Base-by-base conservation (phyloP, 1,284 basidiomycete genomes). In the Prillingera fragicola region DNA sequence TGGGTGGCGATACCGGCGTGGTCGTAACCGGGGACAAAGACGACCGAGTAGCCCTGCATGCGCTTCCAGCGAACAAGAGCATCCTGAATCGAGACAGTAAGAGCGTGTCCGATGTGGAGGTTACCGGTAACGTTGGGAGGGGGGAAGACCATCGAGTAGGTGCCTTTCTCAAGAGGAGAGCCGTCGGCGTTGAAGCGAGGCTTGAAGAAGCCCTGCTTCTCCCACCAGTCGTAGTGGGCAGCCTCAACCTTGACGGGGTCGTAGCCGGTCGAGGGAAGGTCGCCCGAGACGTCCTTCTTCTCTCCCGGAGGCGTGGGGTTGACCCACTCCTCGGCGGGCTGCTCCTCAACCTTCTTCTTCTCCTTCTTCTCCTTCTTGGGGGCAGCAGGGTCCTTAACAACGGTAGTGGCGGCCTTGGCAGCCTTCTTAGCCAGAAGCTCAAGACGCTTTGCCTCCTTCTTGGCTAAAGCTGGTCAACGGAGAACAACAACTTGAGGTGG, bases 201-300 rank as follows among this genome's bases (percentile, higher is more conserved):
- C 56, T 82, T 78, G 78, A 97, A 98, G 78, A 84, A 95, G 10
- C 87, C 87, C 66, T 86, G 77, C 22, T 82, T 79, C 44, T 83
- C 77, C 95, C 95, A 98, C 95, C 95, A 98, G 61, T 94, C 89
- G 66, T 96, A 98, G 90, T 95, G 97, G 9, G 90, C 85, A 6
- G 91, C 79, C 70, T 98, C 95, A 53, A 98, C 85, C 41, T 89
- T 88, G 55, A 86, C 83, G 10, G 94, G 95, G 69, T 98, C 94
- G 75, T 97, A 99, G 5, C 86, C 87, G 24, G 78, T 78, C 84
- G 96, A 92, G 6, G 89, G 86, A 54, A 84, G 53, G 49, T 72
- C 60, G 8, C 70, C 77, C 3, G 85, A 81, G 49, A 96, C 77
- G 72, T 97, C 87, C 74, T 95, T 95, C 77, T 92, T 95, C 65